Base-by-base conservation (phyloP, 768 basidiomycete species). In the Candolleomyces aberdarensis region DNA sequence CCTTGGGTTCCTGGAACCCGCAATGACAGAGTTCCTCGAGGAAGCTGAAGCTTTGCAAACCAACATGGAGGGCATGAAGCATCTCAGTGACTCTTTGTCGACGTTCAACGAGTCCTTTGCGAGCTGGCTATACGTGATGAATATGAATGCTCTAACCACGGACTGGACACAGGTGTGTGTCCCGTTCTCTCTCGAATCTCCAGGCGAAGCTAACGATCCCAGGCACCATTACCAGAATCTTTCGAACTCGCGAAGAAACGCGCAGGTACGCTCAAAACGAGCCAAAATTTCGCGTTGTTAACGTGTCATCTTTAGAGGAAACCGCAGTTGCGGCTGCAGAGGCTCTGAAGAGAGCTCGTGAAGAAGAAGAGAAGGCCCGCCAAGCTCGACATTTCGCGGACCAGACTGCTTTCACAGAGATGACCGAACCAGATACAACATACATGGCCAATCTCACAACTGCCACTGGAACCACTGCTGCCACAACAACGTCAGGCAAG, bases 81-180 rank as follows among this genome's bases (percentile, higher is more conserved):
- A 80, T 26, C 82, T 98, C 63, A 86, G 88, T 71, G 80, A 87
- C 50, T 87, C 91, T 19, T 80, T 98, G 56, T 83, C 84, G 14
- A 87, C 85, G 5, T 96, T 96, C 79, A 97, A 97, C 71, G 95
- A 98, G 73, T 85, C 87, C 14, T 96, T 98, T 68, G 91, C 95
- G 14, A 93, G 91, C 69, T 96, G 87, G 83, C 74, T 96, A 11
- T 96, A 95, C 70, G 85, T 88, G 22, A 88, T 96, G 85, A 89
- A 92, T 70, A 96, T 98, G 93, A 94, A 96, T 69, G 87, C 93
- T 2, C 82, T 96, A 59, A 94, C 94, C n/a, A 87, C 87, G 0
- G 95, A 97, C 70, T 97, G 94, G 94, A 86, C 85, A 0, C 89
- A 95, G 81, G 93, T 88, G 63, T 60, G 80, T 63, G 2, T 66